Base-by-base conservation (phyloP, 805 yeast species). In the Candida lessepsii region DNA sequence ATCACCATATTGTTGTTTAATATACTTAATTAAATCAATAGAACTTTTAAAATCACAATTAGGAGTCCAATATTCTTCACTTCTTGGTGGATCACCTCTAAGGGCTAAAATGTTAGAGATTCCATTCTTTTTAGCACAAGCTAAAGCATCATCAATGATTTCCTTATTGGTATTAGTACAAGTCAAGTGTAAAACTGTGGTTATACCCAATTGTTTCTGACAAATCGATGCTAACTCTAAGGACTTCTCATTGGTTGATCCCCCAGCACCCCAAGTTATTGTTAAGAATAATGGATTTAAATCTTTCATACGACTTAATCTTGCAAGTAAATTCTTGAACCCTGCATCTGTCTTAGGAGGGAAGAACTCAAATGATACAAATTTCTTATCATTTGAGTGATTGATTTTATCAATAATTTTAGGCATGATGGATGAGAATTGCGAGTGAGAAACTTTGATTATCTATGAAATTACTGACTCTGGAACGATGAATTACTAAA, bases 261-360 rank as follows among this genome's bases (percentile, higher is more conserved):
- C 99, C 29, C 98, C 98, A 4, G 99, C 98, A 24, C 98, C 99
- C 97, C 98, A 93, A 0, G 99, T 93, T 10, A 93, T 84, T 3
- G 96, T 87, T 40, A 91, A 82, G 58, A 93, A 95, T 11, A 83
- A 67, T 3, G 98, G 98, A 41, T 89, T 90, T 46, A 93, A 65
- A 3, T 84, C 83, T 47, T 86, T 80, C 90, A 93, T 83, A 54
- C 99, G 81, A 54, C 79, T 80, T 64, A 93, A 78, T 62, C 99
- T 83, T 20, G 90, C 88, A 36, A 86, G 70, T 46, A 93, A 67
- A 63, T 93, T 93, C 48, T 84, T 75, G 58, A 85, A 75, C 50
- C 98, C 99, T 55, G 80, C 69, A 55, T 86, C 90, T 0, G 99
- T 93, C 63, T 93, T 89, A 17, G 99, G 99, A 5, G 99, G 99